Percentiles rank a stretch among this genome's conserved stretches.
phyloP scores from a whole-genome alignment of 1,284 basidiomycete genomes.

The Inonotus obliquus region DNA sequence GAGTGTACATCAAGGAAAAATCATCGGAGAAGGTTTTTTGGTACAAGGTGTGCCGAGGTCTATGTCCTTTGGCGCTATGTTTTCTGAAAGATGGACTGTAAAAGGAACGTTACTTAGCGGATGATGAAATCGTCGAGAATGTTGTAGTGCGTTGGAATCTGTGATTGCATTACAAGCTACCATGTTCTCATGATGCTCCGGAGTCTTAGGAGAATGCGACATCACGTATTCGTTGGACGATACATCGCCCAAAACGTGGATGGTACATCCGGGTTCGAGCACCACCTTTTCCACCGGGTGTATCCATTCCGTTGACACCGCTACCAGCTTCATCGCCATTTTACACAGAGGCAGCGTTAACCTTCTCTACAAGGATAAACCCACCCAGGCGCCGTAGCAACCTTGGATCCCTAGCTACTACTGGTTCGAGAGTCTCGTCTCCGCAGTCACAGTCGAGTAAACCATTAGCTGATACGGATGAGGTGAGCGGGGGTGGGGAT shows the following conservation, averaged over 20 bases:
- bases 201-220: constrained; percentile 55
- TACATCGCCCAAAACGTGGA: constrained; percentile 69
- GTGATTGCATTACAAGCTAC: constrained; percentile 1
- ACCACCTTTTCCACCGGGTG: constrained; percentile 57
- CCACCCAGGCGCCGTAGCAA: constrained; percentile 21
- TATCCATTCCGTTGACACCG: constrained; percentile 60
- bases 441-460: background rate
- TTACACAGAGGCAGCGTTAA: constrained; percentile 55
- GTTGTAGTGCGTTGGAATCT: constrained; percentile 47
- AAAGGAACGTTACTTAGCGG: constrained; percentile 68
- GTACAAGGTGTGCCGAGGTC: constrained; percentile 54
- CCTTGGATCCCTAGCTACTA: constrained; percentile 30
- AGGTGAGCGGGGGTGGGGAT: constrained; percentile 3
- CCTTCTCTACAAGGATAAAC: constrained; percentile 59
- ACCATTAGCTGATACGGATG: background rate
- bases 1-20: constrained; percentile 60
- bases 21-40: constrained; percentile 55
- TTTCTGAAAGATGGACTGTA: background rate
- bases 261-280: constrained; percentile 76
- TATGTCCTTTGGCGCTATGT: background rate
- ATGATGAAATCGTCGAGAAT: constrained; percentile 70
- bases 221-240: constrained; percentile 61
- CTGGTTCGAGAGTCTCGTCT: constrained; percentile 23
- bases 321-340: constrained; percentile 50
- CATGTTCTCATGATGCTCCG: background rate